Conservation (phyloP, 2,329 filamentous ascomycete genomes). For the Hypomyces rosellus region DNA sequence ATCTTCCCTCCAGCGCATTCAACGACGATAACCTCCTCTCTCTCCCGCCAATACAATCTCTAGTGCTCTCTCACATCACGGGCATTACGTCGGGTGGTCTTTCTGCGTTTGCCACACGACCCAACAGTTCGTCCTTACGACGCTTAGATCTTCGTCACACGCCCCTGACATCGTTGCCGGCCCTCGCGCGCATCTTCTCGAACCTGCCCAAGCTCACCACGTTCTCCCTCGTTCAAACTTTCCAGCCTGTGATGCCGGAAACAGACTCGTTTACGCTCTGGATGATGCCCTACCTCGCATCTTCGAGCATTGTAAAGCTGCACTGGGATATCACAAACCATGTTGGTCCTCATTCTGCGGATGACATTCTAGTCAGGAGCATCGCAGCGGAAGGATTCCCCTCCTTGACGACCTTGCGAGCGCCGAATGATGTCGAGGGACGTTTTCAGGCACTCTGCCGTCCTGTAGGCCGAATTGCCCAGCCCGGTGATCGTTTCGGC, state of each 20-base stretch:
- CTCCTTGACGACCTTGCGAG: conserved; percentile 49
- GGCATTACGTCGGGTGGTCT: conserved; percentile 53
- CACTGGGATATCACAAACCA: conserved; percentile 60
- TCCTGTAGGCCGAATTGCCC: conserved; percentile 50
- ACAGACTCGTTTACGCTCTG: conserved; percentile 49
- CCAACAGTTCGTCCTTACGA: conserved; percentile 38
- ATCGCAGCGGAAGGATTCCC: conserved; percentile 60
- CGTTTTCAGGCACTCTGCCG: conserved; percentile 63
- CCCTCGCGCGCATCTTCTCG: conserved; percentile 53
- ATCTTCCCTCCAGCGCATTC: conserved; percentile 50
- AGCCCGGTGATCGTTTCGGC: conserved; percentile 42
- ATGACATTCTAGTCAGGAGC: conserved; percentile 56
- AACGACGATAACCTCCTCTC: conserved; percentile 49
- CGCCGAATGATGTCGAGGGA: conserved; percentile 64
- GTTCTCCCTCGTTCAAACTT: conserved; percentile 50
- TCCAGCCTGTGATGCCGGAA: conserved; percentile 48
- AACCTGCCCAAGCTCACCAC: conserved; percentile 42
- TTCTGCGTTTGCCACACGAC: conserved; percentile 48
- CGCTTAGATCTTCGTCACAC: conserved; percentile 51
- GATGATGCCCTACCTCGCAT: conserved; percentile 60
- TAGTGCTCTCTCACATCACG: conserved; percentile 49
- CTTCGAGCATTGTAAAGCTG: conserved; percentile 43
- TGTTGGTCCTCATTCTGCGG: conserved; percentile 41
- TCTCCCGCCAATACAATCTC: conserved; percentile 47
- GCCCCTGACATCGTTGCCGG: conserved; percentile 49